Conservation (phyloP, 495 filamentous ascomycete species). For the Glarea lozoyensis region DNA sequence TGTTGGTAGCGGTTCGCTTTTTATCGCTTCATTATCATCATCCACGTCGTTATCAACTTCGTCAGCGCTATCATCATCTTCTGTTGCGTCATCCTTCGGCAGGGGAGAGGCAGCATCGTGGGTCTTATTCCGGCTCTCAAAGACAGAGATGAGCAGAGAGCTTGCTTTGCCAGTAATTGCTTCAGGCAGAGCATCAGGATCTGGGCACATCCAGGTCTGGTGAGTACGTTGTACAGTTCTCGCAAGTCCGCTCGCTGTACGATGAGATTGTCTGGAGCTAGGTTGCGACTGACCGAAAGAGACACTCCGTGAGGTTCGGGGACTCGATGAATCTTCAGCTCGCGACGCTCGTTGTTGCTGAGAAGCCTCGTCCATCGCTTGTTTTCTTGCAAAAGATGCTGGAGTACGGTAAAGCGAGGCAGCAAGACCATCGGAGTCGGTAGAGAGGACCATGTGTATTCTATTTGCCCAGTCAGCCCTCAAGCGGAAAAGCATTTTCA, state of each 20-base stretch:
- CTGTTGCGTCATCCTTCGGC: not conserved
- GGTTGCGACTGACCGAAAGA: slow-evolving; percentile 37
- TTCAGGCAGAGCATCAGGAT: slow-evolving; percentile 41
- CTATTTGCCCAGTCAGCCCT: slow-evolving; percentile 69
- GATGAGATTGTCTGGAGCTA: slow-evolving; percentile 18
- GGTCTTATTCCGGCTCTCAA: not conserved
- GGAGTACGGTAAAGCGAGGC: slow-evolving; percentile 60
- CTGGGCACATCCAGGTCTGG: slow-evolving; percentile 42
- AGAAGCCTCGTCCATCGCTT: slow-evolving; percentile 36
- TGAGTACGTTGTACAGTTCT: slow-evolving; percentile 29
- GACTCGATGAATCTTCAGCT: slow-evolving; percentile 14
- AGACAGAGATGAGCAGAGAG: slow-evolving; percentile 28
- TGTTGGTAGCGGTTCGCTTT: slow-evolving; percentile 27
- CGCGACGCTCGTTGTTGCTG: slow-evolving; percentile 30
- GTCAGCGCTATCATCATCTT: not conserved
- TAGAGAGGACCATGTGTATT: slow-evolving; percentile 54
- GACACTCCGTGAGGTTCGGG: slow-evolving; percentile 34
- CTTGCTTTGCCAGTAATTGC: slow-evolving; percentile 31
- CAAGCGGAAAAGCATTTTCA: slow-evolving; percentile 79
- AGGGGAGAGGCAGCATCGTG: not conserved
- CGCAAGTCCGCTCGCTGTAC: slow-evolving; percentile 29
- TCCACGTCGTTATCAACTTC: not conserved
- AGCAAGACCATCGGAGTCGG: slow-evolving; percentile 64
- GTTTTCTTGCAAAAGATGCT: slow-evolving; percentile 38
- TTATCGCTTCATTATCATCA: slow-evolving; percentile 25